Conservation (phyloP, 495 filamentous ascomycete species). For the Aspergillus wentii region DNA sequence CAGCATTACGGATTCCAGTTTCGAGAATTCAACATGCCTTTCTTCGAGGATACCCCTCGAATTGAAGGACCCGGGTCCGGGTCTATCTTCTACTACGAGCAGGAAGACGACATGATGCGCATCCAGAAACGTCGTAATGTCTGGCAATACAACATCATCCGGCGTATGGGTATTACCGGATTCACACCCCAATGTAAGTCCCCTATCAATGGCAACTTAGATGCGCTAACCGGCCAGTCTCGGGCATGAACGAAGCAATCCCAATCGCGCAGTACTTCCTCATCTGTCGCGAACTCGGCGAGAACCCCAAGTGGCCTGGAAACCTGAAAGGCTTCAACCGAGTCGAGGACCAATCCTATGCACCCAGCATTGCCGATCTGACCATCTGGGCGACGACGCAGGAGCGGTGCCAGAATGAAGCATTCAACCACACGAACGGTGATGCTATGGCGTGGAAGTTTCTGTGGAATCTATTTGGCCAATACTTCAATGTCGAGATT, state of each 20-base stretch:
- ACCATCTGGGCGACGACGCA: conserved; percentile 7
- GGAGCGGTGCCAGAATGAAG: conserved; percentile 8
- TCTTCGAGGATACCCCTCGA: conserved; percentile 1
- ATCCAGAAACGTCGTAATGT: conserved; percentile 4
- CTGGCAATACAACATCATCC: conserved; percentile 18
- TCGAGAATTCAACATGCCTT: neutral
- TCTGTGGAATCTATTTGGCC: conserved; percentile 1
- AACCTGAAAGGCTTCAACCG: conserved; percentile 1
- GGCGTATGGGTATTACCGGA: conserved; percentile 13
- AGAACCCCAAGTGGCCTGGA: neutral
- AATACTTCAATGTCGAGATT: conserved; percentile 1
- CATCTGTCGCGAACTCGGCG: conserved; percentile 13
- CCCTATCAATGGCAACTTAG: neutral
- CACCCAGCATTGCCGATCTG: conserved; percentile 8
- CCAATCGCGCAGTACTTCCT: conserved; percentile 12
- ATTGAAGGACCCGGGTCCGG: neutral
- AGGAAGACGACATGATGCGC: conserved; percentile 4
- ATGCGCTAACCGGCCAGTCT: neutral
- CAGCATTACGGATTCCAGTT: conserved; percentile 7
- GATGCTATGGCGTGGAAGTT: conserved; percentile 9
- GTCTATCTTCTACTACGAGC: conserved; percentile 6
- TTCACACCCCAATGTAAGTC: conserved; percentile 3
- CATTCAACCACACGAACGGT: conserved; percentile 15
- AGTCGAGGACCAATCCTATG: conserved; percentile 3
- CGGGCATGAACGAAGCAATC: conserved; percentile 11